Conservation (phyloP, 805 yeast genomes). For the Metschnikowia continentalis region DNA sequence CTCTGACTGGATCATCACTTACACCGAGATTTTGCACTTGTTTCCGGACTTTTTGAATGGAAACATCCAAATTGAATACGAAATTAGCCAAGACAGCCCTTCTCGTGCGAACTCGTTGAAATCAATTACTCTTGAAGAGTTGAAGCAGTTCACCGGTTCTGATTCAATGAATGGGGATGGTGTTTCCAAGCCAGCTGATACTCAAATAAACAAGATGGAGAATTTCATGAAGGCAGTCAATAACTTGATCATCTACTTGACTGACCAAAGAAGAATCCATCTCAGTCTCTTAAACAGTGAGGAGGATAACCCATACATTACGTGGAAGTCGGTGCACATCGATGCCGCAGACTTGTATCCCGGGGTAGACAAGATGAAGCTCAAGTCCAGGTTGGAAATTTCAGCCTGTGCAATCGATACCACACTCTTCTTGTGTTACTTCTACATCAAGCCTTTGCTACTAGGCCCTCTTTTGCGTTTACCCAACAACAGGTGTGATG, state of each 20-base stretch:
- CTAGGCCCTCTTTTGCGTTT: conserved; percentile 81
- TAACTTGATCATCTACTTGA: conserved; percentile 43
- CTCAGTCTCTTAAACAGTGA: conserved; percentile 30
- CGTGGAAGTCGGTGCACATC: conserved; percentile 47
- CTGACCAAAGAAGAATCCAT: conserved; percentile 51
- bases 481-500: conserved; percentile 66
- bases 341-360: conserved; percentile 42
- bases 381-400: conserved; percentile 22
- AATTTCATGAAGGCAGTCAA: conserved; percentile 35
- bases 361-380: conserved; percentile 18
- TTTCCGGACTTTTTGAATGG: conserved; percentile 39
- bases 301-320: conserved; percentile 21
- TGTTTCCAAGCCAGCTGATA: not conserved
- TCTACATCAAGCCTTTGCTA: conserved; percentile 61
- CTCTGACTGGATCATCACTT: conserved; percentile 39
- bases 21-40: conserved; percentile 29
- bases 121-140: conserved; percentile 4
- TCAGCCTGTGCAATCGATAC: conserved; percentile 64
- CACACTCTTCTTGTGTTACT: conserved; percentile 69
- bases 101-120: conserved; percentile 4
- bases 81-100: not conserved
- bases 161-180: not conserved
- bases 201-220: conserved; percentile 13
- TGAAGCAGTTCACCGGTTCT: not conserved
- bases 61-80: conserved; percentile 12